Base-by-base conservation (phyloP, 129 eudicot genomes). In the Centrapalus pauciflorus region DNA sequence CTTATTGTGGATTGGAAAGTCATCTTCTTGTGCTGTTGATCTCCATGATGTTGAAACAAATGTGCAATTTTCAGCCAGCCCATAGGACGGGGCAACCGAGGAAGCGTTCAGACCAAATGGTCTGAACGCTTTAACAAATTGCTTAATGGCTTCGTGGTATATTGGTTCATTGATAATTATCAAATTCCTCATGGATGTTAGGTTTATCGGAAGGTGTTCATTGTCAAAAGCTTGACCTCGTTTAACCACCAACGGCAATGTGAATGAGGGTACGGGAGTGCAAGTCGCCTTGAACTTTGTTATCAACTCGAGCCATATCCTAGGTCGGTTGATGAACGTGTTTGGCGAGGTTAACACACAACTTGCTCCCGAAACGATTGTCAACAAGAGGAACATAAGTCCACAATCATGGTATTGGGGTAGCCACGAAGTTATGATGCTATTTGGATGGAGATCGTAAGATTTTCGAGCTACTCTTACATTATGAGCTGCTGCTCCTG, bases 371-470 rank as follows among this genome's bases (percentile, higher is more conserved):
- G 93, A 85, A 64, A 88, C 83, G 6, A 88, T 71, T 0, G 96
- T 85, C 46, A 88, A 61, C 13, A 85, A 64, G 56, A 88, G 61
- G 71, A 88, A 85, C 96, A 88, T 88, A 54, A 88, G 89, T 55
- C 96, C 96, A 11, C 96, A 89, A 32, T 89, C 96, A 52, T 89
- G 96, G 87, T 89, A 89, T 34, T 85, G 96, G 43, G 96, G 96
- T 68, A 89, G 61, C 96, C 96, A 89, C 4, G 90, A 89, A 0
- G 72, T 83, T 26, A 89, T 78, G 32, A 85, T 74, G 20, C 93
- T 85, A 21, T 81, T 85, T 7, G 90, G 96, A 24, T 83, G 82
- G 48, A 85, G 87, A 59, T 83, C 87, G 23, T 83, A 89, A 11
- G 85, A 76, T 68, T 75, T 83, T 59, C 96, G 73, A 7, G 94